These are phyloP conservation scores for Hymenoscyphus salicellus DNA, from an alignment of 2,329 filamentous ascomycete species.

Conservation along the genomic window DNA sequence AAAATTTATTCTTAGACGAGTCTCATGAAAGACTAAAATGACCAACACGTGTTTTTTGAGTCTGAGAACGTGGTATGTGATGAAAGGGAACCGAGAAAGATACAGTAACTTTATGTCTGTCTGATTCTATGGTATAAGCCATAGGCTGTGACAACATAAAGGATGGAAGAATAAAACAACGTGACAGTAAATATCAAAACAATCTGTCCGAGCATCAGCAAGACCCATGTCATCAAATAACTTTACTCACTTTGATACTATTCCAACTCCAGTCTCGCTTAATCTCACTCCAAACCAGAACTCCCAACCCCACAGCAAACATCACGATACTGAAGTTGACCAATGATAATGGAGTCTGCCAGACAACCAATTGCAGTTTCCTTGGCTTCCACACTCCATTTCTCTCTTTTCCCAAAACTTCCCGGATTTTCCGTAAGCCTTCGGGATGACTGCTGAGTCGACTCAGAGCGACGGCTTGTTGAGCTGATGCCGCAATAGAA, in stretches of 20 bases:
- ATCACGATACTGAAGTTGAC: background rate
- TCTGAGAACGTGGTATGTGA: no score
- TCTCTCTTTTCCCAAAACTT: background rate
- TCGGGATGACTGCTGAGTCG: background rate
- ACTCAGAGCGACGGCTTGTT: background rate
- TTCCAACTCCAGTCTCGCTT: background rate
- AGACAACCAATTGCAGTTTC: background rate
- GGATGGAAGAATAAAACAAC: background rate
- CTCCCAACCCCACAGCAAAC: background rate
- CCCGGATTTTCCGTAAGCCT: background rate
- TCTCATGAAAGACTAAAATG: no score
- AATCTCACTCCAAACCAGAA: background rate
- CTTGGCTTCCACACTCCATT: background rate
- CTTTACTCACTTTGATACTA: background rate
- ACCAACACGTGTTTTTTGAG: no score
- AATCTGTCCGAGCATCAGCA: background rate
- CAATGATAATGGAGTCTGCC: background rate
- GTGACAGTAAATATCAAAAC: background rate
- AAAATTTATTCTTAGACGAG: no score
- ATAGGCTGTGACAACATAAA: background rate
- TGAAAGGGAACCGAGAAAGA: no score
- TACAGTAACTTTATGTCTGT: background rate
- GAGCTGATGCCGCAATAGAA: background rate
- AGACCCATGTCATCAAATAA: background rate
- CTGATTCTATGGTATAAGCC: background rate